A percentile compares a stretch with the other conserved stretches of the same genome.
Conservation (phyloP, 2,329 filamentous ascomycete species). For the Arthrobotrys conoides region DNA sequence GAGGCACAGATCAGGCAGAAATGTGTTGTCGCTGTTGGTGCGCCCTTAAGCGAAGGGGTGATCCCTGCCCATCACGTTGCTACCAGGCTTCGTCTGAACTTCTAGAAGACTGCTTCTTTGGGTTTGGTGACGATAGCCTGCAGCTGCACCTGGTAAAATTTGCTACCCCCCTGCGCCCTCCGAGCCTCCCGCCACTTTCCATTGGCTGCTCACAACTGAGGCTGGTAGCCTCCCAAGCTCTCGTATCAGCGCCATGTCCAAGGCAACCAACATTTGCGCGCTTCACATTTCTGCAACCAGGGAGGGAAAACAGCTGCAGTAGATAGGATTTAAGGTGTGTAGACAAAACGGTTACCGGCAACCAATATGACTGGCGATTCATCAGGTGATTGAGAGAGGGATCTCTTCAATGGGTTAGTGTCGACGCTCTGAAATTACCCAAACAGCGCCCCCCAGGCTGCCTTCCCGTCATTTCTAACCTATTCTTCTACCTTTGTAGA, state of each 20-base stretch:
- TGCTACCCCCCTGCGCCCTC: conserved; percentile 35
- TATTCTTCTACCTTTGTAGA: conserved; percentile 39
- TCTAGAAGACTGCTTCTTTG: conserved; percentile 54
- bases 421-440: conserved; percentile 41
- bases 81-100: conserved; percentile 38
- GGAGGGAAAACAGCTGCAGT: conserved; percentile 24
- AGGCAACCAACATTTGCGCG: conserved; percentile 49
- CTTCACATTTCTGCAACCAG: conserved; percentile 25
- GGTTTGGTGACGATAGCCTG: conserved; percentile 41
- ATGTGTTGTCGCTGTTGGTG: conserved; percentile 43
- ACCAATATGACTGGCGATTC: conserved; percentile 10
- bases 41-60: conserved; percentile 35
- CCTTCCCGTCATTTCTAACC: conserved; percentile 40
- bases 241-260: conserved; percentile 40
- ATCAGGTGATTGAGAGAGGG: conserved; percentile 51
- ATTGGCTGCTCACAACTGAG: conserved; percentile 45
- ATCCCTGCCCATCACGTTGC: conserved; percentile 56
- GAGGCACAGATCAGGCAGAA: conserved; percentile 29
- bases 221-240: conserved; percentile 31
- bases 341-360: conserved; percentile 29
- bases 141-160: conserved; percentile 45
- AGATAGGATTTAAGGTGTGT: conserved; percentile 26
- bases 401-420: conserved; percentile 44
- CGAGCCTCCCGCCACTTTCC: conserved; percentile 33
- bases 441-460: conserved; percentile 54